phyloP scores from a whole-genome alignment of 495 filamentous ascomycete species.

The Podospora sp. region DNA sequence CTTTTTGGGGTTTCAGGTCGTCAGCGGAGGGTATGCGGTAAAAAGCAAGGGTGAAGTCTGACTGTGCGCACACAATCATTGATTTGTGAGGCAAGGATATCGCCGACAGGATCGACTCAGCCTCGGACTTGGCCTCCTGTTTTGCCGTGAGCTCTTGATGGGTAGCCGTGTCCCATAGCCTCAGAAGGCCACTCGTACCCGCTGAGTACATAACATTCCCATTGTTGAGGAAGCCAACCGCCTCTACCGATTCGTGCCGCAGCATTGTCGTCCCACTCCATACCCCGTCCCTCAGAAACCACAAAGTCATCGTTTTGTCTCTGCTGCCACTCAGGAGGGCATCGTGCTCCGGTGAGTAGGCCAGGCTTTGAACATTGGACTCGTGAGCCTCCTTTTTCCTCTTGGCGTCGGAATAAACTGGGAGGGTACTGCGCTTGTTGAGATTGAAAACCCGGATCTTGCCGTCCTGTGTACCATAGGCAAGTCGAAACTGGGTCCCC shows the following conservation, averaged over 20 bases:
- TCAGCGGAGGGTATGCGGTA: conserved; percentile 56
- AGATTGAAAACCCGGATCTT: conserved; percentile 91
- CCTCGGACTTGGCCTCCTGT: conserved; percentile 66
- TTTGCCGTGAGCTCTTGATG: conserved; percentile 79
- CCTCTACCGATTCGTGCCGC: conserved; percentile 82
- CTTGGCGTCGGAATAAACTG: conserved; percentile 57
- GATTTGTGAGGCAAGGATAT: conserved; percentile 63
- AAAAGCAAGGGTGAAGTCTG: conserved; percentile 81
- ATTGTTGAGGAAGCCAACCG: conserved; percentile 73
- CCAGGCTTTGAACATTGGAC: conserved; percentile 82
- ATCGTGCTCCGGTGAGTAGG: conserved; percentile 74
- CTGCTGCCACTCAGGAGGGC: conserved; percentile 83
- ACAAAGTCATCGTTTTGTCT: conserved; percentile 91
- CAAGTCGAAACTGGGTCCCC: conserved; percentile 68
- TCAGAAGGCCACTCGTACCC: conserved; percentile 78
- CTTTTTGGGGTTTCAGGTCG: conserved; percentile 29
- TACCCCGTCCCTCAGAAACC: conserved; percentile 84
- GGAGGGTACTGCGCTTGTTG: conserved; percentile 74
- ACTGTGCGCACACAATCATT: conserved; percentile 80
- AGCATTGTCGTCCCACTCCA: conserved; percentile 89
- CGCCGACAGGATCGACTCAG: conserved; percentile 74
- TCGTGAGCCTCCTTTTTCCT: conserved; percentile 73
- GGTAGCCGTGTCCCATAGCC: conserved; percentile 77
- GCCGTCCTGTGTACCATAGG: conserved; percentile 90
- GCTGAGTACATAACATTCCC: conserved; percentile 76